Evolutionary conservation across 495 filamentous ascomycete species (phyloP).

Genomic region (Neurospora africana): DNA sequence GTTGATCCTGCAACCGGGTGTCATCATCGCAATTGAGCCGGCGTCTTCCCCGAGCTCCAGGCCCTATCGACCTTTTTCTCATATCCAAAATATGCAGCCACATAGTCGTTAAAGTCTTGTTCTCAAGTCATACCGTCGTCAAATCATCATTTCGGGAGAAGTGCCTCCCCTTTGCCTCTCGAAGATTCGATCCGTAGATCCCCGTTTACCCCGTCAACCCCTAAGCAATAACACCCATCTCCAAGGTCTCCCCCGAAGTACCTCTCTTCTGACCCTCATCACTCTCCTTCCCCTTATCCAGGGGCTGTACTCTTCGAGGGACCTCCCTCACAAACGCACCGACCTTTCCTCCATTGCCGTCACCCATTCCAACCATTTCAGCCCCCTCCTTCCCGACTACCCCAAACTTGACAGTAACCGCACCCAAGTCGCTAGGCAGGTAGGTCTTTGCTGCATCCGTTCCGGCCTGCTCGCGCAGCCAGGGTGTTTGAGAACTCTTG

Average conservation of each 20-base stretch:
- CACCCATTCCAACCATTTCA: slow-evolving; percentile 13
- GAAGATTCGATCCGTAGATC: background rate
- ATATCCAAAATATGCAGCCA: background rate
- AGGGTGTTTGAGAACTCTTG: slow-evolving; percentile 20
- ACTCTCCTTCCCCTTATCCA: background rate
- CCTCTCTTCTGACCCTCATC: background rate
- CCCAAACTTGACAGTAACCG: slow-evolving; percentile 11
- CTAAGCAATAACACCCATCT: background rate
- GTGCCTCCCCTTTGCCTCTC: background rate
- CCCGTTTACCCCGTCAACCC: too few species aligned
- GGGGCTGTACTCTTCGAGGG: background rate
- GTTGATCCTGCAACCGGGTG: background rate
- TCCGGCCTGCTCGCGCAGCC: slow-evolving; percentile 9
- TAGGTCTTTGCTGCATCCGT: slow-evolving; percentile 18
- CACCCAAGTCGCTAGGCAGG: slow-evolving; percentile 14
- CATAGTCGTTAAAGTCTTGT: background rate
- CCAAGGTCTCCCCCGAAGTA: background rate
- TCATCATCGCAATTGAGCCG: background rate
- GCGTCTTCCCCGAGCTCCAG: background rate
- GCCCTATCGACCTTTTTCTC: background rate
- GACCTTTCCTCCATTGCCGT: background rate
- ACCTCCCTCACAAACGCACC: background rate
- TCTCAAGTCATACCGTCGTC: background rate
- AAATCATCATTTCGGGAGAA: background rate
- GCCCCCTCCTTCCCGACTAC: slow-evolving; percentile 6